phyloP scores from a whole-genome alignment of 2,329 filamentous ascomycete species.

The Rugonectria rugulosa region DNA sequence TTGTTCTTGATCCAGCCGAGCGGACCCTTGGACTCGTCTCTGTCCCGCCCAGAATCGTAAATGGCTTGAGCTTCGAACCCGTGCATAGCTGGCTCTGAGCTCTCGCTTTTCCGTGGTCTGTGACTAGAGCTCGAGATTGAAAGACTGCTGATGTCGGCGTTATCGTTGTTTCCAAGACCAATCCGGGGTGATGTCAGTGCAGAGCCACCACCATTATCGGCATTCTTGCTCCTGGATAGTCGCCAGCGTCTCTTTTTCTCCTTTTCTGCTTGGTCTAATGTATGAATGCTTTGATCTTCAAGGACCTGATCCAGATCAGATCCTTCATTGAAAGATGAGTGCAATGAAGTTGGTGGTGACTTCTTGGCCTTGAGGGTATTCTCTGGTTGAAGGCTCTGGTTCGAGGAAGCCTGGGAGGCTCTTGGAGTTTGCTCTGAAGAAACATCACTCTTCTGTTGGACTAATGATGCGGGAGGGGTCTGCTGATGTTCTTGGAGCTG shows the following conservation, averaged over 20 bases:
- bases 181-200: conserved; percentile 53
- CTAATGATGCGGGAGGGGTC: conserved; percentile 21
- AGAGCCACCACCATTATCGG: conserved; percentile 59
- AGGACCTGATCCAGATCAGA: conserved; percentile 77
- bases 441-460: conserved; percentile 39
- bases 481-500: conserved; percentile 30
- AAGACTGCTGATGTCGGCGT: conserved; percentile 71
- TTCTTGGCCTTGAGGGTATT: conserved; percentile 67
- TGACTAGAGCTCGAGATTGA: conserved; percentile 71
- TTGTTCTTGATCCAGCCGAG: conserved; percentile 68
- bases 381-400: conserved; percentile 52
- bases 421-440: conserved; percentile 57
- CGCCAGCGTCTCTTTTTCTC: conserved; percentile 77
- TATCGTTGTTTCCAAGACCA: conserved; percentile 66
- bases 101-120: conserved; percentile 59
- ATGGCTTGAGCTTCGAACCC: conserved; percentile 49
- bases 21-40: conserved; percentile 59
- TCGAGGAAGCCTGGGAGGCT: conserved; percentile 55
- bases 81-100: conserved; percentile 53
- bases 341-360: conserved; percentile 79
- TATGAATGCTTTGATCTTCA: conserved; percentile 60
- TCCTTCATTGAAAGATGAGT: conserved; percentile 80
- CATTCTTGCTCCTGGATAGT: conserved; percentile 69
- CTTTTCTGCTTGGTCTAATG: conserved; percentile 62
- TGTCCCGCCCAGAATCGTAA: conserved; percentile 52